Percentiles rank a stretch among this genome's conserved stretches.
phyloP scores from a whole-genome alignment of 306 rosid genomes.

The Dryas drummondii region DNA sequence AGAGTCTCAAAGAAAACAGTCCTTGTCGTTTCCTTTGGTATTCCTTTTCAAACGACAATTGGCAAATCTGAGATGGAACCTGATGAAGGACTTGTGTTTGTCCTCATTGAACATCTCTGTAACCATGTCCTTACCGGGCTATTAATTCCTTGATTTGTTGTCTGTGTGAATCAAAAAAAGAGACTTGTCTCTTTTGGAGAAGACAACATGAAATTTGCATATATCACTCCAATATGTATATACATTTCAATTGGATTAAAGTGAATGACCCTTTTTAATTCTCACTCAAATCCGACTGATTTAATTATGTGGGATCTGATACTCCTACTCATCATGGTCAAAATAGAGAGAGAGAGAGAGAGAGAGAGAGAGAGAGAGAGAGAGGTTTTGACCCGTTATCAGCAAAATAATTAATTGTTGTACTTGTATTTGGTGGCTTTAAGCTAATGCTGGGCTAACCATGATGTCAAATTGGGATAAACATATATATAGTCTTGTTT shows the following conservation, averaged over 20 bases:
- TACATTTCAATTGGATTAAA: background rate
- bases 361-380: too few relatives aligned
- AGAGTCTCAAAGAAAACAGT: slow-evolving; percentile 2
- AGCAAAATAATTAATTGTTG: background rate
- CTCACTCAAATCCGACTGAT: background rate
- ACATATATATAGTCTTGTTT: too few relatives aligned
- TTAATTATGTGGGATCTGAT: background rate
- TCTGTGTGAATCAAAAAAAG: background rate
- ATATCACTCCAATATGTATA: too few relatives aligned
- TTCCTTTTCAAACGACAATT: background rate
- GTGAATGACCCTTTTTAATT: slow-evolving; percentile 1
- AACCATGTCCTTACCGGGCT: background rate
- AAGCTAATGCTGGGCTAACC: background rate
- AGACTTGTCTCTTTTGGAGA: background rate
- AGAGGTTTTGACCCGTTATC: background rate
- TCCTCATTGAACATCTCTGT: background rate
- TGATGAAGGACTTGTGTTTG: background rate
- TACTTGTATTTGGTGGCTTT: background rate
- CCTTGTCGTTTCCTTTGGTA: slow-evolving; percentile 5
- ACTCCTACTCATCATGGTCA: background rate
- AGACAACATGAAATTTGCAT: background rate
- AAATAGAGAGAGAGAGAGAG: background rate
- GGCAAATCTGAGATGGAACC: background rate
- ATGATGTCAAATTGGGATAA: background rate
- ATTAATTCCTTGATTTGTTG: background rate